Evolutionary conservation across 371 early-diverging fungal species (phyloP).

Genomic region (Rhizopus sp.): DNA sequence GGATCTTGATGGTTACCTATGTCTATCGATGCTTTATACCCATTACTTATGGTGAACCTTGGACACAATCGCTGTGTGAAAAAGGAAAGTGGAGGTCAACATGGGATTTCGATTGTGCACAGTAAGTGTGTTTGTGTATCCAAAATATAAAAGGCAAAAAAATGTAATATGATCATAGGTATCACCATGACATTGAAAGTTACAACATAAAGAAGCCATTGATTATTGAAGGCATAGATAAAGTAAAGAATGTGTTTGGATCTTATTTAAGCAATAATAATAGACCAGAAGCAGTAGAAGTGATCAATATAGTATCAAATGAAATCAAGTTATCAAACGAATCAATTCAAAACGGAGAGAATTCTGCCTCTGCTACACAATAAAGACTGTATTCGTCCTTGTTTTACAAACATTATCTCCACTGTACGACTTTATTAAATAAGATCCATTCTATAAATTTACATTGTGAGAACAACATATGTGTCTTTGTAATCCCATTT

Average conservation of each 20-base stretch:
- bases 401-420: no score
- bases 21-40: constrained; percentile 75
- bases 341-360: neutral
- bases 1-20: constrained; percentile 53
- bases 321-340: constrained; percentile 2
- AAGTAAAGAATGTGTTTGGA: constrained; percentile 38
- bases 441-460: neutral
- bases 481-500: neutral
- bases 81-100: constrained; percentile 77
- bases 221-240: constrained; percentile 22
- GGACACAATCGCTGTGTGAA: constrained; percentile 70
- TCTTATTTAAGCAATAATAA: constrained; percentile 27
- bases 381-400: neutral
- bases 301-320: constrained; percentile 44
- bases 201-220: constrained; percentile 23
- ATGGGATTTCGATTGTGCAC: constrained; percentile 70
- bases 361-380: constrained; percentile 1
- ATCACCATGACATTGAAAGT: constrained; percentile 33
- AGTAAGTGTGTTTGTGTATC: constrained; percentile 23
- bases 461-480: neutral
- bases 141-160: neutral
- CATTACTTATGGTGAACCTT: constrained; percentile 82
- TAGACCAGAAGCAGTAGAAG: constrained; percentile 35
- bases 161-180: constrained; percentile 21
- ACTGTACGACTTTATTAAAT: no score